These are phyloP conservation scores for Crotalaria pallida DNA, from an alignment of 306 rosid species.

Conservation along the genomic window DNA sequence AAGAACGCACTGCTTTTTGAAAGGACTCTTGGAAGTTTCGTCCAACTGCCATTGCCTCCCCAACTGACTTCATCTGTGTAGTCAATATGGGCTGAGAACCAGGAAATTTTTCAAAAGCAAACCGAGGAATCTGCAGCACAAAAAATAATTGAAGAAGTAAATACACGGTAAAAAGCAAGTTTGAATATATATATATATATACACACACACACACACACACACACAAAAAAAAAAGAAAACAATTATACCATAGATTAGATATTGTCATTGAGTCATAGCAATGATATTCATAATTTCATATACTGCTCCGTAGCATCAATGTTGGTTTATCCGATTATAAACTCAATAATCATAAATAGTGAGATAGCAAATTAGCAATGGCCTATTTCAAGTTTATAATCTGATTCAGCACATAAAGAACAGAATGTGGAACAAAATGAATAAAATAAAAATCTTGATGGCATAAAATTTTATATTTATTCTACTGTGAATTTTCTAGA, in stretches of 20 bases:
- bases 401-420: neutral
- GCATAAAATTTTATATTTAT: neutral
- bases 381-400: too few species aligned
- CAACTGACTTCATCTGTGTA: conserved; percentile 97
- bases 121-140: conserved; percentile 84
- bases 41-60: conserved; percentile 94
- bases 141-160: neutral
- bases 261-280: neutral
- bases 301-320: conserved; percentile 1
- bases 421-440: neutral
- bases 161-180: neutral
- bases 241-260: neutral
- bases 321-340: conserved; percentile 1
- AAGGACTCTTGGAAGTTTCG: conserved; percentile 94
- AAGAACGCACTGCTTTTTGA: conserved; percentile 90
- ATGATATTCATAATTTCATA: neutral
- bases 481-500: neutral
- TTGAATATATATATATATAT: too few species aligned
- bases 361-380: neutral
- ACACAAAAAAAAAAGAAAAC: neutral
- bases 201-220: too few species aligned
- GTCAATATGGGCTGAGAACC: conserved; percentile 94
- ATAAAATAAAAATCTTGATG: neutral
- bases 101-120: conserved; percentile 97
- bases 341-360: neutral